Conservation (phyloP, 768 basidiomycete genomes). For the Lactifluus volemus region DNA sequence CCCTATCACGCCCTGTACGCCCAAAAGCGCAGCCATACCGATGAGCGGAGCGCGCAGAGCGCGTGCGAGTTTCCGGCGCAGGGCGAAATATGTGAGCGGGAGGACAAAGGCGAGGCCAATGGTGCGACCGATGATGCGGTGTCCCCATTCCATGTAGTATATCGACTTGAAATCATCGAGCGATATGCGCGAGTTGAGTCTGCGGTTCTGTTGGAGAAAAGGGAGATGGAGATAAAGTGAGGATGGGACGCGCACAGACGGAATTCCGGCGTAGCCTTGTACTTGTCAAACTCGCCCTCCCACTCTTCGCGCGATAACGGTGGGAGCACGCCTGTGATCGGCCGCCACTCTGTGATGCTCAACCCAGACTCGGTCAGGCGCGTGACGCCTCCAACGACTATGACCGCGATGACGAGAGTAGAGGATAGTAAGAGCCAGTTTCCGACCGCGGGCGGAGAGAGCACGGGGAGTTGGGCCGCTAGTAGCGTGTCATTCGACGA, state of each 20-base stretch:
- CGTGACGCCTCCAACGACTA: constrained; percentile 94
- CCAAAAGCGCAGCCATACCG: constrained; percentile 73
- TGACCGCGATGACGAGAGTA: constrained; percentile 79
- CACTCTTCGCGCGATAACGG: constrained; percentile 72
- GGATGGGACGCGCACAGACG: constrained; percentile 57
- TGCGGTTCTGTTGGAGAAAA: constrained; percentile 25
- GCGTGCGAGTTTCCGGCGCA: constrained; percentile 58
- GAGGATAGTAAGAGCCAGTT: constrained; percentile 84
- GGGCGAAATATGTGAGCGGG: constrained; percentile 74
- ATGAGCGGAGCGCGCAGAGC: constrained; percentile 55
- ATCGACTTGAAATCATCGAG: constrained; percentile 91
- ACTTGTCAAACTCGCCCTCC: constrained; percentile 87
- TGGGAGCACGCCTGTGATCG: constrained; percentile 82
- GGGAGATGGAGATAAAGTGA: no score
- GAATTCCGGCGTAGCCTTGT: constrained; percentile 92
- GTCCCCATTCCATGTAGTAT: constrained; percentile 98
- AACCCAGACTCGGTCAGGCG: constrained; percentile 95
- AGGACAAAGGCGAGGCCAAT: constrained; percentile 77
- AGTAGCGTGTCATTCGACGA: constrained; percentile 27
- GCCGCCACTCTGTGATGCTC: constrained; percentile 97
- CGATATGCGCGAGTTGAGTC: constrained; percentile 82
- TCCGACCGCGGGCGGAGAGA: constrained; percentile 63
- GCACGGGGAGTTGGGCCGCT: constrained; percentile 37
- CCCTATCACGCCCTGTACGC: constrained; percentile 84
- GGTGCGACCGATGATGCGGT: constrained; percentile 86